Percentiles rank a stretch among this genome's conserved stretches.
phyloP scores from a whole-genome alignment of 2,329 filamentous ascomycete species.

The Beauveria bassiana region DNA sequence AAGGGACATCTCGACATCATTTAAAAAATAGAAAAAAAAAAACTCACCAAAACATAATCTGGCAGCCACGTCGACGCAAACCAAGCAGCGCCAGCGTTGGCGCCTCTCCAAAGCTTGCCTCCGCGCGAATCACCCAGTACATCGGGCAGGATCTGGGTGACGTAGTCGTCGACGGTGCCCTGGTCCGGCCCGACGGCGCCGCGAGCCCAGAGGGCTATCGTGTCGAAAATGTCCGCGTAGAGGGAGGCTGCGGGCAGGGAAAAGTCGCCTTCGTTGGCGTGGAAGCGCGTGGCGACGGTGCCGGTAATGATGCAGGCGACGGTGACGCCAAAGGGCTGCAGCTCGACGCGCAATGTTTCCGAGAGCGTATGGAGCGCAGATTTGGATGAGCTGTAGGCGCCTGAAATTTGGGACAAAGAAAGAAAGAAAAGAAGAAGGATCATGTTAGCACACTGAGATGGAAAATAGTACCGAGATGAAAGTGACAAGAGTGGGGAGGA shows the following conservation, averaged over 20 bases:
- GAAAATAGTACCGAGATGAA: too few species aligned
- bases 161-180: constrained; percentile 4
- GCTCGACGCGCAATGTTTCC: constrained; percentile 10
- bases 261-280: neutral
- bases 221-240: neutral
- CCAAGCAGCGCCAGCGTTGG: neutral
- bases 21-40: too few species aligned
- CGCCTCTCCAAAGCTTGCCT: constrained; percentile 5
- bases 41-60: constrained; percentile 3
- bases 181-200: constrained; percentile 1
- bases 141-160: constrained; percentile 2
- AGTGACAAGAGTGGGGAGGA: neutral
- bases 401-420: neutral
- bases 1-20: too few species aligned
- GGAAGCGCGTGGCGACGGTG: constrained; percentile 2
- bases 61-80: neutral
- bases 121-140: neutral
- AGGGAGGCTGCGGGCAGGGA: neutral
- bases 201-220: constrained; percentile 3
- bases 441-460: too few species aligned
- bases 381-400: constrained; percentile 5
- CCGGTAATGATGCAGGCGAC: constrained; percentile 9
- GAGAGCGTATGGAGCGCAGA: constrained; percentile 4
- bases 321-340: constrained; percentile 9
- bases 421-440: neutral